phyloP scores from a whole-genome alignment of 2,329 filamentous ascomycete genomes.

The Colletotrichum sidae region DNA sequence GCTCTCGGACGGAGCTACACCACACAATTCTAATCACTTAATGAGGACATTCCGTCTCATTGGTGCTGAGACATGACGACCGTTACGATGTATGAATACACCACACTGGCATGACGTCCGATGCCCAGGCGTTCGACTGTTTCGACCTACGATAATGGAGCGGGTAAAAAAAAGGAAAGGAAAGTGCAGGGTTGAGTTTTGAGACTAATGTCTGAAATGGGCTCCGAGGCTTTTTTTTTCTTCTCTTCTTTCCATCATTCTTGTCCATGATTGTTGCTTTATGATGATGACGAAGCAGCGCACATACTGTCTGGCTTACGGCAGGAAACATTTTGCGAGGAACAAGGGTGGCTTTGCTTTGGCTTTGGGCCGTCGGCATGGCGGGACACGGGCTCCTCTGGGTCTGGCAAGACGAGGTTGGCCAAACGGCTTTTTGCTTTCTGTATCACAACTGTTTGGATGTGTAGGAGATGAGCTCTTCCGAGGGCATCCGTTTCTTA shows the following conservation, averaged over 20 bases:
- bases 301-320: slow-evolving; percentile 34
- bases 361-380: slow-evolving; percentile 1
- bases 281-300: slow-evolving; percentile 38
- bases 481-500: too few species aligned
- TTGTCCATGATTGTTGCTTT: slow-evolving; percentile 37
- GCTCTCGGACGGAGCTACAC: slow-evolving; percentile 51
- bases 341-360: slow-evolving; percentile 4
- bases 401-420: slow-evolving; percentile 15
- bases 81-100: slow-evolving; percentile 40
- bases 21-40: slow-evolving; percentile 47
- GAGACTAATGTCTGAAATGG: slow-evolving; percentile 36
- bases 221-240: slow-evolving; percentile 31
- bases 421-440: slow-evolving; percentile 3
- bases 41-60: slow-evolving; percentile 28
- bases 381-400: slow-evolving; percentile 1
- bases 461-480: not conserved
- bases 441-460: slow-evolving; percentile 5
- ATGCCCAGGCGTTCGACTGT: slow-evolving; percentile 33
- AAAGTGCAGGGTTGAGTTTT: slow-evolving; percentile 27
- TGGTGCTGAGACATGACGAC: slow-evolving; percentile 35
- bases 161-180: slow-evolving; percentile 12
- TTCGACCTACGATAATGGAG: slow-evolving; percentile 36
- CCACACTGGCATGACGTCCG: slow-evolving; percentile 36
- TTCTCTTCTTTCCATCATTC: not conserved
- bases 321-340: slow-evolving; percentile 20